These are phyloP conservation scores for Schizosaccharomyces octosporus DNA, from an alignment of 805 yeast species.

Conservation along the genomic window DNA sequence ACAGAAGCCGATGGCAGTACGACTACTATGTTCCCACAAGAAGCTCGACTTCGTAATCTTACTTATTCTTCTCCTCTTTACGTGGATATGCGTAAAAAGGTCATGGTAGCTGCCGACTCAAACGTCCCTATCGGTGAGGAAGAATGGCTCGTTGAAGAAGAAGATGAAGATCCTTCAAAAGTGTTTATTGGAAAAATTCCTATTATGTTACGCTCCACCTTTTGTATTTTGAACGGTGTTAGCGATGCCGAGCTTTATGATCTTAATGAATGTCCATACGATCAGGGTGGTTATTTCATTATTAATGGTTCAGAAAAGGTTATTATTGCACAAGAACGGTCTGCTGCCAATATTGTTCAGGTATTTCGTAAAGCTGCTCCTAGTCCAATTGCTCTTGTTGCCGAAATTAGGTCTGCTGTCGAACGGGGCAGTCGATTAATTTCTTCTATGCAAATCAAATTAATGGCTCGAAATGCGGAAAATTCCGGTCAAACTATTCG, in stretches of 20 bases:
- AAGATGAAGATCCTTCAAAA: constrained; percentile 40
- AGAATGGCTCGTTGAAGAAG: constrained; percentile 33
- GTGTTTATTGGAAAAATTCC: constrained; percentile 94
- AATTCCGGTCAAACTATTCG: constrained; percentile 34
- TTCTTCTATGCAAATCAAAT: constrained; percentile 78
- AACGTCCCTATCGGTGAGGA: constrained; percentile 18
- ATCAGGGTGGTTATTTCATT: constrained; percentile 97
- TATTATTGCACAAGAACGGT: constrained; percentile 91
- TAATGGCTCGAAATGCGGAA: constrained; percentile 54
- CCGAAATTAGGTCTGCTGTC: constrained; percentile 87
- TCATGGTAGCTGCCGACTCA: constrained; percentile 34
- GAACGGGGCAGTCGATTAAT: constrained; percentile 94
- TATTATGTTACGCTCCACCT: constrained; percentile 88
- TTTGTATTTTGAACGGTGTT: constrained; percentile 73
- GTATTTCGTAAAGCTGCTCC: constrained; percentile 95
- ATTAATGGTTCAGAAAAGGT: constrained; percentile 97
- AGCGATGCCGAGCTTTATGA: constrained; percentile 85
- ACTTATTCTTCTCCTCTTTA: constrained; percentile 91
- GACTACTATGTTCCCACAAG: constrained; percentile 95
- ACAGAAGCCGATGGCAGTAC: constrained; percentile 99
- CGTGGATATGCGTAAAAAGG: constrained; percentile 83
- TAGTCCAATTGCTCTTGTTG: constrained; percentile 83
- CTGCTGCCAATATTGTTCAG: constrained; percentile 95
- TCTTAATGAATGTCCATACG: constrained; percentile 94
- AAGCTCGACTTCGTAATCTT: constrained; percentile 83